Percentiles rank a stretch among this genome's conserved stretches.
Evolutionary conservation across 164 flowering plant genomes (phyloP).

Genomic region (Umbilicus rupestris): DNA sequence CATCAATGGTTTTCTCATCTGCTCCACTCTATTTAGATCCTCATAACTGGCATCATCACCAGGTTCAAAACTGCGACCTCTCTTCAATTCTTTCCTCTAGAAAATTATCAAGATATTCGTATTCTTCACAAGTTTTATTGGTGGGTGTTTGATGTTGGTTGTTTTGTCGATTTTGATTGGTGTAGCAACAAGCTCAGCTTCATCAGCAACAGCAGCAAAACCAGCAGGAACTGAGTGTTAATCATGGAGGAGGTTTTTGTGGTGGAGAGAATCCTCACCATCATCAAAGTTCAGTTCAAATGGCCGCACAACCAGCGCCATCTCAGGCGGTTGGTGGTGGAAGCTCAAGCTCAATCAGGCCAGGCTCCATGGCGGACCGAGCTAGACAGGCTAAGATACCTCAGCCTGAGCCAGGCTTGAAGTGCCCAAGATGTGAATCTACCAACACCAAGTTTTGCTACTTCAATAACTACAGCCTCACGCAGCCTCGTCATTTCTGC

Average conservation of each 20-base stretch:
- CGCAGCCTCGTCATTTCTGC: constrained; percentile 74
- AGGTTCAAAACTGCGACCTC: background rate
- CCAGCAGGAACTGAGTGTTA: constrained; percentile 19
- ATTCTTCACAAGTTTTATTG: background rate
- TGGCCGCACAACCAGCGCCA: constrained; percentile 18
- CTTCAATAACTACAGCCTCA: constrained; percentile 48
- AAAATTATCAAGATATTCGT: background rate
- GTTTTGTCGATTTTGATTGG: background rate
- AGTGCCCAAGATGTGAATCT: constrained; percentile 65
- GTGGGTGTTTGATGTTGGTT: background rate
- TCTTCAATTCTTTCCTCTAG: background rate
- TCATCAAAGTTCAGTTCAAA: constrained; percentile 14
- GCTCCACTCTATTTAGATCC: constrained; percentile 47
- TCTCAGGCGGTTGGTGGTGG: constrained; percentile 9
- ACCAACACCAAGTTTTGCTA: constrained; percentile 50
- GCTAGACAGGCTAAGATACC: constrained; percentile 52
- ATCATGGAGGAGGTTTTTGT: background rate
- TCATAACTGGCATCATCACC: constrained; percentile 34
- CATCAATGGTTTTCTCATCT: constrained; percentile 46
- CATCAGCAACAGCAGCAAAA: constrained; percentile 9
- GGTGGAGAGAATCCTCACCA: constrained; percentile 19
- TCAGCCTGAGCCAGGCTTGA: constrained; percentile 40
- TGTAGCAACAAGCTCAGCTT: background rate
- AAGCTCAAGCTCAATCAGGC: constrained; percentile 31
- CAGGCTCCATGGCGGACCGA: constrained; percentile 42